phyloP scores from a whole-genome alignment of 2,329 filamentous ascomycete genomes.

The Penicillium sp. region DNA sequence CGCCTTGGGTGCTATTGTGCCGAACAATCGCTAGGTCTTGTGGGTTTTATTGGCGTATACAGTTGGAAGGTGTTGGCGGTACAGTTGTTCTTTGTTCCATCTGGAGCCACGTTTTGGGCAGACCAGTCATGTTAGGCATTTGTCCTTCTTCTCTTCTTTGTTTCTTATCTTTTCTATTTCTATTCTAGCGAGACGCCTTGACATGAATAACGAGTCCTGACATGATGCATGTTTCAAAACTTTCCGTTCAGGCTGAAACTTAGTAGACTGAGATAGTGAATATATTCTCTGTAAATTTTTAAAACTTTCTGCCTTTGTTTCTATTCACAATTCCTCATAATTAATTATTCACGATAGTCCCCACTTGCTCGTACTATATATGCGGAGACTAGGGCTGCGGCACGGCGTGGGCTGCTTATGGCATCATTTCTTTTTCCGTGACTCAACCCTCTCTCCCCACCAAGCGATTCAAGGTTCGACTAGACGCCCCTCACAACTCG shows the following conservation, averaged over 20 bases:
- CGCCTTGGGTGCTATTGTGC: constrained; percentile 30
- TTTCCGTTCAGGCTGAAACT: neutral
- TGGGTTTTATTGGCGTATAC: constrained; percentile 13
- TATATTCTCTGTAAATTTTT: too few species aligned
- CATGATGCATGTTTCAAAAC: constrained; percentile 9
- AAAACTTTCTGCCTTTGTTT: too few species aligned
- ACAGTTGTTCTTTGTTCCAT: constrained; percentile 10
- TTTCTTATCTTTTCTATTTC: constrained; percentile 11
- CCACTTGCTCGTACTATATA: constrained; percentile 2
- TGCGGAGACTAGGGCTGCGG: constrained; percentile 27
- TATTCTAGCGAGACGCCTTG: constrained; percentile 22
- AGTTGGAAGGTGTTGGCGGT: constrained; percentile 15
- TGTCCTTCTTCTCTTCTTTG: neutral
- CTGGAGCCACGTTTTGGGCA: constrained; percentile 8
- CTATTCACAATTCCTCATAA: too few species aligned
- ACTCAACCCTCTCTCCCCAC: constrained; percentile 33
- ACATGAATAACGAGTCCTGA: constrained; percentile 26
- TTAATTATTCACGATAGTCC: neutral
- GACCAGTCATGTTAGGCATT: neutral
- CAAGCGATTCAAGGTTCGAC: constrained; percentile 30
- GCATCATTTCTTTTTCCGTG: constrained; percentile 35
- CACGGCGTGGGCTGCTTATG: constrained; percentile 31
- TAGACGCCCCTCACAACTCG: constrained; percentile 17
- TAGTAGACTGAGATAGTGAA: neutral
- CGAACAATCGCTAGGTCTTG: constrained; percentile 27